These are phyloP conservation scores for Cladosporium sp. DNA, from an alignment of 2,329 filamentous ascomycete species.

Conservation along the genomic window DNA sequence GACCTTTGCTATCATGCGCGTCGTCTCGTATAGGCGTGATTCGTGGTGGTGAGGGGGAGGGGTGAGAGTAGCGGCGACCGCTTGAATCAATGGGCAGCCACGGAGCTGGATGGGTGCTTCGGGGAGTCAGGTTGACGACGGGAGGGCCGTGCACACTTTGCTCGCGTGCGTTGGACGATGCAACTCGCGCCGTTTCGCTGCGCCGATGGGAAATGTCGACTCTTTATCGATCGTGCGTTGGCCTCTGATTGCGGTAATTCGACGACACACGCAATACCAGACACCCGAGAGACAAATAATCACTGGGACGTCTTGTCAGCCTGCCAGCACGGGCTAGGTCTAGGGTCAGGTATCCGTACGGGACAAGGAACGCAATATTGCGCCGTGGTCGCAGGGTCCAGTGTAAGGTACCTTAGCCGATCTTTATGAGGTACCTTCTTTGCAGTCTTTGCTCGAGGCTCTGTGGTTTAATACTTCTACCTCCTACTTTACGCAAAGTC, in stretches of 20 bases:
- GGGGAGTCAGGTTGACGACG: conserved; percentile 2
- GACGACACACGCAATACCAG: background rate
- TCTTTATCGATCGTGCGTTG: background rate
- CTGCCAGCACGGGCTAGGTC: background rate
- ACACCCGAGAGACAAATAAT: background rate
- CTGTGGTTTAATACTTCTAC: background rate
- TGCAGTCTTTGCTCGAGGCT: background rate
- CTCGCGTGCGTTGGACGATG: conserved; percentile 3
- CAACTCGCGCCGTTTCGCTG: background rate
- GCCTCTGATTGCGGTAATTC: background rate
- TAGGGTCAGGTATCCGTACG: conserved; percentile 1
- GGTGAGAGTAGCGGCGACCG: conserved; percentile 9
- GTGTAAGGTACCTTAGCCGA: background rate
- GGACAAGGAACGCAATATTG: conserved; percentile 2
- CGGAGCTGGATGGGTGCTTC: conserved; percentile 2
- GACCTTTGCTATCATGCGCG: conserved; percentile 16
- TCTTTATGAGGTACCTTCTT: background rate
- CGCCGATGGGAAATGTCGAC: background rate
- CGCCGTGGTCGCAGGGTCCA: conserved; percentile 3
- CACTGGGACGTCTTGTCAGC: background rate
- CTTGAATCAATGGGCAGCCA: conserved; percentile 16
- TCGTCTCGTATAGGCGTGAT: background rate
- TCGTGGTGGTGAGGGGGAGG: conserved; percentile 6
- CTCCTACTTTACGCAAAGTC: background rate
- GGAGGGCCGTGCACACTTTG: background rate